phyloP scores from a whole-genome alignment of 1,284 basidiomycete genomes.

The Baeospora myosura region DNA sequence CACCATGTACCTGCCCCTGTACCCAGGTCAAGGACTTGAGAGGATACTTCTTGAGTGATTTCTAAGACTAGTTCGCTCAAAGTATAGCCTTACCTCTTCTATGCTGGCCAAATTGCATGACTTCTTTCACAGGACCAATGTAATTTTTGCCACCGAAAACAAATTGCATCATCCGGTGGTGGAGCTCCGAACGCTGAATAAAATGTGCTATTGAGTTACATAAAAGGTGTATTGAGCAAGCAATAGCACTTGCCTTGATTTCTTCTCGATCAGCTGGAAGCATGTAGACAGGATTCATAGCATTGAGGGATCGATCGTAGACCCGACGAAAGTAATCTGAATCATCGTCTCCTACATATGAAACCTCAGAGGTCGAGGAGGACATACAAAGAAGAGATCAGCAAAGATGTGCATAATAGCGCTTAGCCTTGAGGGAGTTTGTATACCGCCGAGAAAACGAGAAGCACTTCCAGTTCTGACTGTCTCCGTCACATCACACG shows the following conservation, averaged over 20 bases:
- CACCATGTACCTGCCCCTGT: slow-evolving; percentile 58
- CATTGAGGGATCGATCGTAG: slow-evolving; percentile 43
- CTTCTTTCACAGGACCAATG: slow-evolving; percentile 51
- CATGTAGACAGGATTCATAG: slow-evolving; percentile 44
- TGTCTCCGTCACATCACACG: no score
- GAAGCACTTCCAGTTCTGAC: no score
- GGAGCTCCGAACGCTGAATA: slow-evolving; percentile 48
- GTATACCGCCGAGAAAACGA: no score
- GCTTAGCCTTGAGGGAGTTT: no score
- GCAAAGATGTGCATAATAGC: slow-evolving; percentile 7
- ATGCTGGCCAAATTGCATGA: slow-evolving; percentile 41
- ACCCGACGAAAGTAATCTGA: slow-evolving; percentile 41
- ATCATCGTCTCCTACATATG: slow-evolving; percentile 35
- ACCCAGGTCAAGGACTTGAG: slow-evolving; percentile 59
- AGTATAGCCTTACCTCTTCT: slow-evolving; percentile 30
- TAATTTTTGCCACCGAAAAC: slow-evolving; percentile 56
- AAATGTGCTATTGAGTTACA: slow-evolving; percentile 5
- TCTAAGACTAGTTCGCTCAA: slow-evolving; percentile 2
- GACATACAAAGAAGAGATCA: slow-evolving; percentile 11
- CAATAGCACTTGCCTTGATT: slow-evolving; percentile 35
- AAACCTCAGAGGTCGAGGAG: slow-evolving; percentile 16
- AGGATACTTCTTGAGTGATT: background rate
- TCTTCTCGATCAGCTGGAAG: slow-evolving; percentile 59
- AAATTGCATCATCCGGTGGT: slow-evolving; percentile 58
- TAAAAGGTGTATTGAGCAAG: no score